Percentiles rank a stretch among this genome's conserved stretches.
These are phyloP conservation scores for Trichoderma reesei DNA, from an alignment of 495 filamentous ascomycete genomes.

Conservation along the genomic window DNA sequence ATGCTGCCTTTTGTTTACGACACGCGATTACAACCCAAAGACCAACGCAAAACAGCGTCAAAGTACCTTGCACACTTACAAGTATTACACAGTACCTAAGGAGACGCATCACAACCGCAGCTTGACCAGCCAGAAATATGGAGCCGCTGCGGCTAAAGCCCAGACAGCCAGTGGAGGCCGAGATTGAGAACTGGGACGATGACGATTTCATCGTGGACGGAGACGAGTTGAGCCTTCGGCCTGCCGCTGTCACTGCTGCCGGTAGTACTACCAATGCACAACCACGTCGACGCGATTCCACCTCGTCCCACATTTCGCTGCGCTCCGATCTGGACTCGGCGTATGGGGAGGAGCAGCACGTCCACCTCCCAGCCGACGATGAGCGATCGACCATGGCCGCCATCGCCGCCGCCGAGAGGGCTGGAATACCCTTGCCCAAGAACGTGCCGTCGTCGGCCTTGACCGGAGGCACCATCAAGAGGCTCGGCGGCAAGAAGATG, in stretches of 20 bases:
- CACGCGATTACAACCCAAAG: conserved; percentile 7
- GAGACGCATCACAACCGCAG: background rate
- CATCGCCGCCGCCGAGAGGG: conserved; percentile 74
- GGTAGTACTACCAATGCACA: conserved; percentile 36
- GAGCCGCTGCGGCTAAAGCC: conserved; percentile 48
- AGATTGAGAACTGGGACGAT: conserved; percentile 82
- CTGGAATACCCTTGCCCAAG: conserved; percentile 82
- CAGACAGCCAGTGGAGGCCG: conserved; percentile 44
- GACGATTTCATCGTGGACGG: conserved; percentile 69
- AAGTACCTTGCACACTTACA: no score
- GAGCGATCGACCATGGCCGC: conserved; percentile 71
- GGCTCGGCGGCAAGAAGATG: conserved; percentile 71
- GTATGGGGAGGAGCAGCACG: conserved; percentile 71
- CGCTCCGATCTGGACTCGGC: conserved; percentile 71
- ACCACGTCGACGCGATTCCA: conserved; percentile 57
- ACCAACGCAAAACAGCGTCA: no score
- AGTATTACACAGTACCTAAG: background rate
- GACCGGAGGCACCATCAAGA: conserved; percentile 87
- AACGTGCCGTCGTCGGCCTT: conserved; percentile 92
- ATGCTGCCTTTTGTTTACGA: conserved; percentile 7
- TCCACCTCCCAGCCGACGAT: conserved; percentile 68
- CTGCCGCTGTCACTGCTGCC: conserved; percentile 54
- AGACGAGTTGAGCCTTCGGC: conserved; percentile 54
- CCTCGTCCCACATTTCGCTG: conserved; percentile 66
- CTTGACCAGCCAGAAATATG: conserved; percentile 33